Conservation (phyloP, 2,329 filamentous ascomycete genomes). For the Juglanconis juglandina region DNA sequence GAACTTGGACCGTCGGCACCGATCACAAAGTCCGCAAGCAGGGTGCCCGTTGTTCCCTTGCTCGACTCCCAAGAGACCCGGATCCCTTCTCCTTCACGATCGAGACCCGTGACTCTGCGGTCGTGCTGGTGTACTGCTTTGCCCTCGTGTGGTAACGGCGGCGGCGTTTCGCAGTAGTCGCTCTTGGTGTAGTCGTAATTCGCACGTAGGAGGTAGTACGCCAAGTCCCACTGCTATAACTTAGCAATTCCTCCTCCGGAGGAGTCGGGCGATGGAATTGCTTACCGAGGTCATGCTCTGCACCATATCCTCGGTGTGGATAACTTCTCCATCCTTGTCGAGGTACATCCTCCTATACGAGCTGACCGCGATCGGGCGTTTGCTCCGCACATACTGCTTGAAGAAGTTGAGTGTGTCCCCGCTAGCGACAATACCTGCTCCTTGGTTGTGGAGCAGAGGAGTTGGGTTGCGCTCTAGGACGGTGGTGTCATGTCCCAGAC, state of each 20-base stretch:
- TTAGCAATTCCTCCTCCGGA: background rate
- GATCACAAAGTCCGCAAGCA: constrained; percentile 35
- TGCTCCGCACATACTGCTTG: constrained; percentile 35
- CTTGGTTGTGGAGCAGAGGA: constrained; percentile 43
- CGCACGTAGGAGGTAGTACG: constrained; percentile 42
- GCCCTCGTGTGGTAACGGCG: constrained; percentile 24
- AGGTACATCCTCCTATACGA: constrained; percentile 33
- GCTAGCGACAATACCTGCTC: constrained; percentile 45
- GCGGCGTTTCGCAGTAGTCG: constrained; percentile 29
- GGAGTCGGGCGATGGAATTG: background rate
- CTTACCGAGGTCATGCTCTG: constrained; percentile 39
- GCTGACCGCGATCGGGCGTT: constrained; percentile 29
- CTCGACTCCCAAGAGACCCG: constrained; percentile 31
- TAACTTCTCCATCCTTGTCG: constrained; percentile 29
- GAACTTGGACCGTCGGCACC: constrained; percentile 42
- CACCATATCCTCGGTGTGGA: constrained; percentile 30
- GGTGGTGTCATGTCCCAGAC: constrained; percentile 37
- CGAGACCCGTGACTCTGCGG: constrained; percentile 29
- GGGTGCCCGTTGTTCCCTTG: constrained; percentile 28
- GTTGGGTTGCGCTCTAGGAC: constrained; percentile 42
- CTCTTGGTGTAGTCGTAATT: constrained; percentile 38
- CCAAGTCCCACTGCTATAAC: constrained; percentile 39
- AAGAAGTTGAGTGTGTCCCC: constrained; percentile 41
- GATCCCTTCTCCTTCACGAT: constrained; percentile 24
- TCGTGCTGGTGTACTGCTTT: constrained; percentile 31